Evolutionary conservation across 116 monocot species (phyloP).

Genomic region (Trichopus zeylanicus): DNA sequence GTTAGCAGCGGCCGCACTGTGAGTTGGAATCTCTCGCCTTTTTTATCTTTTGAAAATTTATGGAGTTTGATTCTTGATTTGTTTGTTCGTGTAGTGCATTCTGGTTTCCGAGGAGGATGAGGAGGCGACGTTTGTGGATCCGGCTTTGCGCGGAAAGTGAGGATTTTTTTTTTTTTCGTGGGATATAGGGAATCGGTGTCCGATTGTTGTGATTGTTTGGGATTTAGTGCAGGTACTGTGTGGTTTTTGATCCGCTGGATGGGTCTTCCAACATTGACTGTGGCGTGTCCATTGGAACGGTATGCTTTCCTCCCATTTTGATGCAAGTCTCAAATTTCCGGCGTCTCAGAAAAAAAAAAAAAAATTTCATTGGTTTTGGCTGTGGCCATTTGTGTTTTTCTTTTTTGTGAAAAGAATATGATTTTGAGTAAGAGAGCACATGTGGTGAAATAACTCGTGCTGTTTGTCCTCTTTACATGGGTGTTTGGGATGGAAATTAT

Average conservation of each 20-base stretch:
- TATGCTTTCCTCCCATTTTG: conserved; percentile 21
- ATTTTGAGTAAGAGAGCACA: no score
- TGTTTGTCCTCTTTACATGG: no score
- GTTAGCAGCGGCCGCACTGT: conserved; percentile 88
- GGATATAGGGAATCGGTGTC: conserved; percentile 1
- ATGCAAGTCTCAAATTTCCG: no score
- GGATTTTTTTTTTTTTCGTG: conserved; percentile 6
- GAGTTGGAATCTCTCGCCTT: conserved; percentile 12
- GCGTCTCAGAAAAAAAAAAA: no score
- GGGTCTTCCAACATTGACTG: conserved; percentile 99
- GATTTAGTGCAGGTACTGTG: conserved; percentile 62
- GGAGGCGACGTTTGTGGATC: conserved; percentile 88
- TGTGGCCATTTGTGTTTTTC: no score
- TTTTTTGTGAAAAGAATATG: no score
- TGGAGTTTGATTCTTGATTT: neutral
- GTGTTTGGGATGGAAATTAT: no score
- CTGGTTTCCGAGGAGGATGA: conserved; percentile 97
- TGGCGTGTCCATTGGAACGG: conserved; percentile 98
- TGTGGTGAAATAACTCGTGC: no score
- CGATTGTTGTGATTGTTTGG: neutral
- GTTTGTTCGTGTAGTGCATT: conserved; percentile 47
- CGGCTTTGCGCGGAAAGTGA: conserved; percentile 74
- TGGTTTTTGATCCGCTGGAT: conserved; percentile 96
- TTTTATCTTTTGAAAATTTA: neutral
- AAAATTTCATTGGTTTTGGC: no score